Conservation (phyloP, 176 grass and related monocot genomes). For the Juncus effusus region DNA sequence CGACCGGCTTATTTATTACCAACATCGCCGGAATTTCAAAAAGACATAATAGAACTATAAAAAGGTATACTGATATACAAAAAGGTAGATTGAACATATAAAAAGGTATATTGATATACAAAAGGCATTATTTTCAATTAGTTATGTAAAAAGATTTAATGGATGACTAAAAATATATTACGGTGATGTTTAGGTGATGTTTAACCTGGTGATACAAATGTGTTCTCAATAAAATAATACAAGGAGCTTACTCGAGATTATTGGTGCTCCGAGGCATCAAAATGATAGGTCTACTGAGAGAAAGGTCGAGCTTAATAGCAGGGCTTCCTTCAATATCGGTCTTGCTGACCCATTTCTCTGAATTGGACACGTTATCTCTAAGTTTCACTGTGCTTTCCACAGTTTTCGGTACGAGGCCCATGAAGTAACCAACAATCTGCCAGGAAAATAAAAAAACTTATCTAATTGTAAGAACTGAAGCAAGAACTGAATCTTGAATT, state of each 20-base stretch:
- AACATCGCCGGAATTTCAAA: too few species aligned
- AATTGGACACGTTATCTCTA: slow-evolving; percentile 75
- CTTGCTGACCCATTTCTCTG: slow-evolving; percentile 92
- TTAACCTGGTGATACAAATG: background rate
- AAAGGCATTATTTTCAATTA: too few species aligned
- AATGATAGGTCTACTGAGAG: slow-evolving; percentile 95
- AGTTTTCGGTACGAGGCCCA: slow-evolving; percentile 85
- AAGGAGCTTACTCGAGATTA: slow-evolving; percentile 67
- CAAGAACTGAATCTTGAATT: too few species aligned
- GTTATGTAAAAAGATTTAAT: too few species aligned
- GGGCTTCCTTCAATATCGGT: slow-evolving; percentile 88
- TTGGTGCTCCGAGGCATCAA: slow-evolving; percentile 76
- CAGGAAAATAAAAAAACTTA: background rate
- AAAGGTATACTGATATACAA: too few species aligned
- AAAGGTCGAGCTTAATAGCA: slow-evolving; percentile 85
- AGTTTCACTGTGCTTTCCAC: slow-evolving; percentile 64
- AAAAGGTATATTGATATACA: too few species aligned
- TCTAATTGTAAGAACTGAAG: too few species aligned
- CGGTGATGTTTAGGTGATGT: too few species aligned
- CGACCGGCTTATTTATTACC: too few species aligned
- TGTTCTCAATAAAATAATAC: slow-evolving; percentile 23
- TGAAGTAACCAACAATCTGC: slow-evolving; percentile 85
- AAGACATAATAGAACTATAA: too few species aligned
- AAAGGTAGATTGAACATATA: too few species aligned
- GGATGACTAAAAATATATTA: too few species aligned